Evolutionary conservation across 495 filamentous ascomycete genomes (phyloP).

Genomic region (Thozetella sp.): DNA sequence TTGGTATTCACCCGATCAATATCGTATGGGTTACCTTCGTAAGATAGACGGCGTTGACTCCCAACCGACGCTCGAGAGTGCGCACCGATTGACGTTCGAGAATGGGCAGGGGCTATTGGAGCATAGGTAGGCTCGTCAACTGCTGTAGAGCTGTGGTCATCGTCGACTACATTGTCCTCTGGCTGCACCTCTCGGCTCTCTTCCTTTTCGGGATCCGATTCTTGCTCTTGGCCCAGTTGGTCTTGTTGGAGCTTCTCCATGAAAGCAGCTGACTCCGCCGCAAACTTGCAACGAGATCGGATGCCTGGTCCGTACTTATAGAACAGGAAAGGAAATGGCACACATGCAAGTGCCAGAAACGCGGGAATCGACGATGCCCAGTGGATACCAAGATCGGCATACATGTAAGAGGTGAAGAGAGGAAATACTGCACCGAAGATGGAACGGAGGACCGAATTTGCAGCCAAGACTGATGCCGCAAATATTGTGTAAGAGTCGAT

Average conservation of each 20-base stretch:
- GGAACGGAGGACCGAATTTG: constrained; percentile 68
- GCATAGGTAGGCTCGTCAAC: not conserved
- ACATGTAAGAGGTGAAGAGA: constrained; percentile 81
- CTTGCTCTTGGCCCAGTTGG: not conserved
- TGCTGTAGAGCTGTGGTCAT: not conserved
- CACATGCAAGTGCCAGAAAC: constrained; percentile 73
- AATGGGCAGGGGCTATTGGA: not conserved
- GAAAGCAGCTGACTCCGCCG: constrained; percentile 59
- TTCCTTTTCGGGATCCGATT: not conserved
- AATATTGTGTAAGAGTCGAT: constrained; percentile 82
- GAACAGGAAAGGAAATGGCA: constrained; percentile 82
- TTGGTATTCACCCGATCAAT: not conserved
- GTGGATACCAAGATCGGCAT: constrained; percentile 72
- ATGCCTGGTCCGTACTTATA: constrained; percentile 73
- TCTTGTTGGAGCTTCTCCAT: not conserved
- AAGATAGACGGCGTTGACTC: not conserved
- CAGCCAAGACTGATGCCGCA: constrained; percentile 78
- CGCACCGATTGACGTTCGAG: not conserved
- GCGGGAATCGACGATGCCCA: constrained; percentile 81
- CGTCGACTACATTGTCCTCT: not conserved
- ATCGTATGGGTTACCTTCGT: not conserved
- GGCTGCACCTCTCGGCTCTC: not conserved
- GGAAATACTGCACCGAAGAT: constrained; percentile 83
- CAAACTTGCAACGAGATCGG: constrained; percentile 73
- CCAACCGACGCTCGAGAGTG: not conserved